Conservation (phyloP, 225 moss, liverwort and hornwort genomes). For the Antitrichia curtipendula region DNA sequence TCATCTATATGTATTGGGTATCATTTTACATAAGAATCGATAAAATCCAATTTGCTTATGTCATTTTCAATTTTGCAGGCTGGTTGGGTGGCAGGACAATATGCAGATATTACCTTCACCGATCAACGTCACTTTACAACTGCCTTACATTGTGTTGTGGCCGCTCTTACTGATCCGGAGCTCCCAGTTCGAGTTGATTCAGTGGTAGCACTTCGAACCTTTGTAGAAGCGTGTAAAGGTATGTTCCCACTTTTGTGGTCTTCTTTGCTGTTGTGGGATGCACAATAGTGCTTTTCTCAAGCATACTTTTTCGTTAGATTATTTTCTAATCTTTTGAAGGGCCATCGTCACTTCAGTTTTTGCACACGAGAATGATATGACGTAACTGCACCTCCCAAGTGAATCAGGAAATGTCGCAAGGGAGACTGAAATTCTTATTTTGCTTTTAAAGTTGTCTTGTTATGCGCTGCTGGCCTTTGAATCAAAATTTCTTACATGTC, state of each 20-base stretch:
- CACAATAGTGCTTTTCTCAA: neutral
- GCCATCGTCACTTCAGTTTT: neutral
- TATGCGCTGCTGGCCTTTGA: neutral
- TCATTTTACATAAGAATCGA: neutral
- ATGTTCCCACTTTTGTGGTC: neutral
- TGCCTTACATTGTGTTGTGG: constrained; percentile 91
- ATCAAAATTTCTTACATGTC: neutral
- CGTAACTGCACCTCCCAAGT: neutral
- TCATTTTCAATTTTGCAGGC: constrained; percentile 46
- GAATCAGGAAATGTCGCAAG: neutral
- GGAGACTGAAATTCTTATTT: neutral
- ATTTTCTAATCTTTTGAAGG: neutral
- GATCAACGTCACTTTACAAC: constrained; percentile 83
- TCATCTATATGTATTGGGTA: neutral
- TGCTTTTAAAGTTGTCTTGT: neutral
- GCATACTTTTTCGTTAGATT: neutral
- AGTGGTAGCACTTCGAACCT: constrained; percentile 88
- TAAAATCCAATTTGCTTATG: neutral
- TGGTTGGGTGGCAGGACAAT: constrained; percentile 97
- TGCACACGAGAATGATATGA: neutral
- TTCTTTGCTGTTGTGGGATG: neutral
- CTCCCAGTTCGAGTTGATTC: constrained; percentile 97
- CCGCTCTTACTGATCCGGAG: constrained; percentile 85
- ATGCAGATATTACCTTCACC: constrained; percentile 77
- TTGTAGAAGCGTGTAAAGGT: constrained; percentile 99